Evolutionary conservation across 768 basidiomycete species (phyloP).

Genomic region (Sarcomyxa edulis): DNA sequence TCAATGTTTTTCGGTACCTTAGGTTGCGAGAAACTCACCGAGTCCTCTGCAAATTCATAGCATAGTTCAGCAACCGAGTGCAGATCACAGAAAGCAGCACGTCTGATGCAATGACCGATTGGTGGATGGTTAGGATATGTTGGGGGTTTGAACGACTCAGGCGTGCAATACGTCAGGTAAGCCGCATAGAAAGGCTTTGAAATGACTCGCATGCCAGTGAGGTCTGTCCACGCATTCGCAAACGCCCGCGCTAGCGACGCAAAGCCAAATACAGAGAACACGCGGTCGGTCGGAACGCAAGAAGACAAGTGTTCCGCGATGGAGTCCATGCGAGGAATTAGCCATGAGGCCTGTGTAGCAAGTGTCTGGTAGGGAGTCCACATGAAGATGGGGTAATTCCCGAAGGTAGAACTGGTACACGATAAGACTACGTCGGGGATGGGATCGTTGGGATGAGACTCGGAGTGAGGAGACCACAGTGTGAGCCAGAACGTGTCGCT

Average conservation of each 20-base stretch:
- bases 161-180: conserved; percentile 37
- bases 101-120: conserved; percentile 29
- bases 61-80: conserved; percentile 36
- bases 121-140: no score
- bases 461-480: conserved; percentile 33
- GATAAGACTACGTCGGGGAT: conserved; percentile 40
- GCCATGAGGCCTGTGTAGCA: conserved; percentile 21
- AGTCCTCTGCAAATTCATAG: conserved; percentile 46
- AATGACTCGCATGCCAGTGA: conserved; percentile 31
- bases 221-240: conserved; percentile 34
- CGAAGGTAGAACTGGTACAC: conserved; percentile 37
- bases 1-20: no score
- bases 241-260: conserved; percentile 36
- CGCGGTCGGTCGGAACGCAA: conserved; percentile 35
- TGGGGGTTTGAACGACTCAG: conserved; percentile 25
- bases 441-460: conserved; percentile 15
- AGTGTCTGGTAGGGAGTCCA: conserved; percentile 31
- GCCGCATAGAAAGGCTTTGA: conserved; percentile 47
- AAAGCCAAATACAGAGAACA: conserved; percentile 48
- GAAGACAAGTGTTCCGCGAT: conserved; percentile 30
- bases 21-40: conserved; percentile 31
- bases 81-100: conserved; percentile 32
- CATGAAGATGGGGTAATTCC: conserved; percentile 49
- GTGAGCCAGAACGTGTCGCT: conserved; percentile 43
- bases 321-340: conserved; percentile 27